Base-by-base conservation (phyloP, 1,284 basidiomycete genomes). In the Singerocomus rubriflavus region DNA sequence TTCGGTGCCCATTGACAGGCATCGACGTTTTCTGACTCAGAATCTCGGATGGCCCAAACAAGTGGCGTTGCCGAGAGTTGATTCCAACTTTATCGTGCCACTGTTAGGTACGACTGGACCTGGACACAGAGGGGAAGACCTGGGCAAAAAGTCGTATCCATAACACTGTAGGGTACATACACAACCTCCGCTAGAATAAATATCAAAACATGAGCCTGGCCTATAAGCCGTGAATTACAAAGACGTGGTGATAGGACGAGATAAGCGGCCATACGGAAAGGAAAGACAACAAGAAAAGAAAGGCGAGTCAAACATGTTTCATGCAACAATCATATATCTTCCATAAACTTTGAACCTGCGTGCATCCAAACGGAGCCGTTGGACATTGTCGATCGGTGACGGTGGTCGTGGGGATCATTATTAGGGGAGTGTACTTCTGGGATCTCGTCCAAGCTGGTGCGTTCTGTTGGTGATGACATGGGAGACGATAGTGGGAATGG, bases 291-390 rank as follows among this genome's bases (percentile, higher is more conserved):
- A 12, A 9, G 0, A 6, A 12, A 10, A 40, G 16, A 27, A 45
- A 34, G n/a, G 0, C n/a, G 4, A 38, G 14, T 34, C 17, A 36
- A 7, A 44, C n/a, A 38, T 5, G 6, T n/a, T n/a, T n/a, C 30
- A n/a, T n/a, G 4, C 31, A 0, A 43, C n/a, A n/a, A n/a, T 60
- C 44, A 65, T 50, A 65, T 54, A 51, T 61, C 58, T 34, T 66
- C 64, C 13, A 66, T 46, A 43, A 66, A 66, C 47, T 62, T 66
- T n/a, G 64, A 69, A 9, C 65, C 67, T 53, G 68, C 63, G 17
- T 77, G 71, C 5, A 74, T 75, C 55, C 67, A 68, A 47, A 72
- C 60, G 5, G 72, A 69, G 14, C 11, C 62, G 11, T 59, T 62
- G 2, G 73, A 71, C 38, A 72, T 65, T 10, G 60, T 56, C 25